These are phyloP conservation scores for Aureobasidium sp. DNA, from an alignment of 2,329 filamentous ascomycete genomes.

Conservation along the genomic window DNA sequence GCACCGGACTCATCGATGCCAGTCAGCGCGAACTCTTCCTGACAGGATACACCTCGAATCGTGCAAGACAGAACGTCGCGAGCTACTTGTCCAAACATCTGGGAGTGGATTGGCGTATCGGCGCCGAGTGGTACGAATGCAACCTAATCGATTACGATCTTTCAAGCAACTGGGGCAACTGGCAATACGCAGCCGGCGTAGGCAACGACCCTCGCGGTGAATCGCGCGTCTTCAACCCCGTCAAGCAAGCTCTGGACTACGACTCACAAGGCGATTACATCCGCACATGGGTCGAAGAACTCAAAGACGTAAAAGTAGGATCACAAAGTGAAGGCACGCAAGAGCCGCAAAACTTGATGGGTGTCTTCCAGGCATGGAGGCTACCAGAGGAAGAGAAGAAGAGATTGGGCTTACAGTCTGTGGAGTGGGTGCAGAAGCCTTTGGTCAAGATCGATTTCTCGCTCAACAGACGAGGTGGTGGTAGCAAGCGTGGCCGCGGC, in stretches of 20 bases:
- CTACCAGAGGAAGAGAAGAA: constrained; percentile 50
- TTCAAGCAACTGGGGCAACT: constrained; percentile 59
- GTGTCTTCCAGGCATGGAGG: constrained; percentile 64
- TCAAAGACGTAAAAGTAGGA: constrained; percentile 41
- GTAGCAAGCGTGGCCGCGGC: constrained; percentile 26
- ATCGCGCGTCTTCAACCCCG: constrained; percentile 68
- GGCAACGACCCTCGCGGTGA: constrained; percentile 69
- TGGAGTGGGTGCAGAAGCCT: constrained; percentile 59
- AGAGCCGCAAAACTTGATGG: constrained; percentile 33
- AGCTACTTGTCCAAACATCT: constrained; percentile 66
- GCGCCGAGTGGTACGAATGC: constrained; percentile 75
- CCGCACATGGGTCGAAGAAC: constrained; percentile 62
- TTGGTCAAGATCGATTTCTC: constrained; percentile 57
- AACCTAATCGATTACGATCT: constrained; percentile 68
- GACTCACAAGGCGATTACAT: constrained; percentile 62
- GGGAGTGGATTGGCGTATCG: constrained; percentile 68
- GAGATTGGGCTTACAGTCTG: constrained; percentile 45
- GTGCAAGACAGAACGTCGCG: constrained; percentile 67
- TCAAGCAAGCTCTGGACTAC: constrained; percentile 73
- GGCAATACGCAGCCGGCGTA: constrained; percentile 73
- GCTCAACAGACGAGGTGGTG: constrained; percentile 37
- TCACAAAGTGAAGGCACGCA: constrained; percentile 13
- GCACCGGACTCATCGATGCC: constrained; percentile 69
- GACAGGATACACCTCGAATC: constrained; percentile 71
- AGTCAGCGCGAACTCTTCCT: constrained; percentile 63